Conservation (phyloP, 2,329 filamentous ascomycete species). For the Fusarium sp. region DNA sequence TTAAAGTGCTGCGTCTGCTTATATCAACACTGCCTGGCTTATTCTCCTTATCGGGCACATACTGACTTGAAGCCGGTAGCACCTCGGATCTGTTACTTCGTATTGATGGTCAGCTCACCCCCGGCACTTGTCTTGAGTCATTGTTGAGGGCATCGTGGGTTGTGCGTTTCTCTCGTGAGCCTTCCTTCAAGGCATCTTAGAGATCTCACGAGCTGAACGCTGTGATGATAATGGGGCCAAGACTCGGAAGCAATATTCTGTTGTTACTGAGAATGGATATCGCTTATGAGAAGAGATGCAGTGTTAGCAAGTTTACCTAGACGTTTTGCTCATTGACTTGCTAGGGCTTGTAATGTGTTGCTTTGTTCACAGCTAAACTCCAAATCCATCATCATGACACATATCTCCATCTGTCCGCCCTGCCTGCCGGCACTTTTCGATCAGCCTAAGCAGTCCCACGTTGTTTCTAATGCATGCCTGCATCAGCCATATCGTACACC, state of each 20-base stretch:
- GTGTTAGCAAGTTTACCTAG: background rate
- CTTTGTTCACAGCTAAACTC: background rate
- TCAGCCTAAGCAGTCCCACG: background rate
- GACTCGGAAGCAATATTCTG: background rate
- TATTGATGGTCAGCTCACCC: conserved; percentile 1
- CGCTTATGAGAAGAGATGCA: background rate
- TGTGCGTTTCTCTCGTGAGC: background rate
- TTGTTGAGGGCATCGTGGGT: background rate
- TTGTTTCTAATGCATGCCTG: background rate
- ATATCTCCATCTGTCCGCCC: background rate
- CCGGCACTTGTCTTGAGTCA: background rate
- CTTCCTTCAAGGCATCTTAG: background rate
- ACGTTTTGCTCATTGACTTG: background rate
- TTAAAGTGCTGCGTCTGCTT: background rate
- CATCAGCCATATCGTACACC: conserved; percentile 26
- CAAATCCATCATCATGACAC: background rate
- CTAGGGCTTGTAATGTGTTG: background rate
- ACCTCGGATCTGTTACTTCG: background rate
- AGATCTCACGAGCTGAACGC: background rate
- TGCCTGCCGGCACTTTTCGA: background rate
- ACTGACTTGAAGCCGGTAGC: background rate
- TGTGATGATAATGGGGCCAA: background rate
- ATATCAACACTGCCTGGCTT: conserved; percentile 1
- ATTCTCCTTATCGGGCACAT: background rate
- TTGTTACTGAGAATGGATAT: background rate